Evolutionary conservation across 108 stramenopile species (phyloP), one percentile per base, ranked within the genome.

Genomic region (Skeletonema marinoi): DNA sequence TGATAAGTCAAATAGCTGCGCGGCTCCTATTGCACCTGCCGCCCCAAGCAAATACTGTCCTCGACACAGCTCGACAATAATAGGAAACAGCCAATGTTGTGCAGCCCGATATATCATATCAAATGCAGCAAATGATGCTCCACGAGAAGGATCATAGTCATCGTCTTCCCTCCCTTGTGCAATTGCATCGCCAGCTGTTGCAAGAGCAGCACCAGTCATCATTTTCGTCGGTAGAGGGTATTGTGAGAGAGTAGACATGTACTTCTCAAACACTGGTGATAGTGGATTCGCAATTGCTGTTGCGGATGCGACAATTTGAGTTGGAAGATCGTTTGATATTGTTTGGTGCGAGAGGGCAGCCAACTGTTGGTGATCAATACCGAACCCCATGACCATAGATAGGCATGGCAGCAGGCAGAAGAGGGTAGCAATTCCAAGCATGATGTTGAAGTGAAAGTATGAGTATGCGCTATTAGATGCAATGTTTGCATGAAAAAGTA

Each of bases 191-290:
- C 90, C 90, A 11, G 69, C 74, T 0, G 78, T 72, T 1, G 90
- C 90, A 17, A 90, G 65, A 42, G 71, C 72, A 3, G 80, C 88
- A 13, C 92, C 92, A 0, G 92, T 92, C 16, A 85, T 21, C 85
- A 92, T 88, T 78, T 92, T 92, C 42, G 92, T 92, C 16, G 68
- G 69, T 5, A 92, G 66, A 0, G 92, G 92, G 75, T 92, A 66
- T 8, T 42, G 12, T 11, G 54, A 51, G 17, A 90, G 76, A 3
- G 66, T 32, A 14, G 84, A 32, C 70, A 81, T 88, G 72, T 90
- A 90, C 25, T 56, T 56, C 54, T 56, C 54, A 56, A 56, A 56
- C 54, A 56, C 6, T 5, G 54, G 25, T 56, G 54, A 56, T 9
- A 56, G 25, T 8, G 54, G 54, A 56, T 25, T 56, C 21, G 21